Evolutionary conservation across 768 basidiomycete species (phyloP), one percentile per base, ranked within the genome.

Genomic region (Leccinum incarnatum): DNA sequence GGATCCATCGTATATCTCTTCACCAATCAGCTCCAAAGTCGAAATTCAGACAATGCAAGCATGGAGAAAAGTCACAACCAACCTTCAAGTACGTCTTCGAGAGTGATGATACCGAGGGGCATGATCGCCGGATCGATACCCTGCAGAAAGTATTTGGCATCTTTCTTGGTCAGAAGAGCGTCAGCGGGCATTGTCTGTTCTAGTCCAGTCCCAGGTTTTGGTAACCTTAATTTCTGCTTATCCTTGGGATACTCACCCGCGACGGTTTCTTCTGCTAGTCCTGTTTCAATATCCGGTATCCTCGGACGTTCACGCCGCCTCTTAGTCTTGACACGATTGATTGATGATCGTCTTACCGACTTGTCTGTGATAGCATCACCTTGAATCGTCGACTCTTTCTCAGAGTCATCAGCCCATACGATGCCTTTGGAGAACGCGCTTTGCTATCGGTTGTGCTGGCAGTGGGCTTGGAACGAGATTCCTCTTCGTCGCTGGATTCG

Each of bases 31-130:
- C 69, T 95, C 93, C 91, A 65, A 34, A 23, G 15, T n/a, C 17
- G 3, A 3, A 56, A 21, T 8, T 70, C 34, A 66, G 56, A 19
- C 0, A 37, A 11, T 4, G 32, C 5, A 2, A 47, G 12, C 10
- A 37, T 5, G n/a, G 42, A 3, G 5, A 51, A 21, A 19, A 30
- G 56, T 29, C 14, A 30, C 14, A 42, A 65, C 68, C 21, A 53
- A 88, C 90, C 90, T 83, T 96, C 94, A 9, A 96, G 78, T 10
- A 96, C 91, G 62, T 96, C 94, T 73, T 96, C 94, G 2, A 96
- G 80, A 0, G 94, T 96, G 60, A 96, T 95, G 65, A 96, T 93
- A 52, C 94, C 94, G 25, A 95, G 78, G 2, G 92, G 93, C 78
- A 88, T 88, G 34, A 93, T 79, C 19, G 87, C 85, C 0, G 88